Percentiles rank a stretch among this genome's conserved stretches.
These are phyloP conservation scores for Pulveroboletus sp. DNA, from an alignment of 768 basidiomycete genomes.

Conservation along the genomic window DNA sequence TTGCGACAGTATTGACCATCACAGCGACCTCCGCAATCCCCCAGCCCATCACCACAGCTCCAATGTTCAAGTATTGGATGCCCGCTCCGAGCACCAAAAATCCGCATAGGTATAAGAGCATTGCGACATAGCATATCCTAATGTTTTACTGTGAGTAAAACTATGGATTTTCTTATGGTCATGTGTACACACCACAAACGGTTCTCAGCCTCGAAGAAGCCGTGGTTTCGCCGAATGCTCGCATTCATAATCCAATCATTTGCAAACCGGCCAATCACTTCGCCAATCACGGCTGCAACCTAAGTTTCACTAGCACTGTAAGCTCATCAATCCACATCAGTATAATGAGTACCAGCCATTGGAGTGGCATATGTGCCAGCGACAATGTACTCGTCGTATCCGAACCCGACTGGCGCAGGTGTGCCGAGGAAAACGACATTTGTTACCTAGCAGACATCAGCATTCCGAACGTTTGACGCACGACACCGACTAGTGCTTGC, in stretches of 20 bases:
- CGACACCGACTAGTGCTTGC: conserved; percentile 20
- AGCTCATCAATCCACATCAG: background rate
- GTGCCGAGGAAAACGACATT: conserved; percentile 53
- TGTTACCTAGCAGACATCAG: conserved; percentile 41
- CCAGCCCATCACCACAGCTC: conserved; percentile 41
- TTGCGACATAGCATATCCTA: conserved; percentile 39
- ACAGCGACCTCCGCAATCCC: conserved; percentile 37
- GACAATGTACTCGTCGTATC: conserved; percentile 38
- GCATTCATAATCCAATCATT: conserved; percentile 50
- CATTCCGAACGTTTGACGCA: background rate
- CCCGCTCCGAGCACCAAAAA: conserved; percentile 41
- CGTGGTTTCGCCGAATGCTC: conserved; percentile 42
- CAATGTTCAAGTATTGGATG: conserved; percentile 31
- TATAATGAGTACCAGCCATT: conserved; percentile 40
- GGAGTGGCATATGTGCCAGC: conserved; percentile 46
- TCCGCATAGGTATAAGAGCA: conserved; percentile 41
- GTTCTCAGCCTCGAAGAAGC: conserved; percentile 54
- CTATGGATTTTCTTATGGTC: background rate
- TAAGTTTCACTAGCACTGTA: conserved; percentile 15
- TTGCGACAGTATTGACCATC: conserved; percentile 40
- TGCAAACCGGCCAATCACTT: conserved; percentile 47
- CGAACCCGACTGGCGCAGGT: conserved; percentile 46
- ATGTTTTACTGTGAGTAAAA: background rate
- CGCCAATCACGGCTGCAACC: conserved; percentile 51
- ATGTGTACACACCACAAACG: conserved; percentile 35